Evolutionary conservation across 2,329 filamentous ascomycete species (phyloP).

Genomic region (Sphaerulina populicola): DNA sequence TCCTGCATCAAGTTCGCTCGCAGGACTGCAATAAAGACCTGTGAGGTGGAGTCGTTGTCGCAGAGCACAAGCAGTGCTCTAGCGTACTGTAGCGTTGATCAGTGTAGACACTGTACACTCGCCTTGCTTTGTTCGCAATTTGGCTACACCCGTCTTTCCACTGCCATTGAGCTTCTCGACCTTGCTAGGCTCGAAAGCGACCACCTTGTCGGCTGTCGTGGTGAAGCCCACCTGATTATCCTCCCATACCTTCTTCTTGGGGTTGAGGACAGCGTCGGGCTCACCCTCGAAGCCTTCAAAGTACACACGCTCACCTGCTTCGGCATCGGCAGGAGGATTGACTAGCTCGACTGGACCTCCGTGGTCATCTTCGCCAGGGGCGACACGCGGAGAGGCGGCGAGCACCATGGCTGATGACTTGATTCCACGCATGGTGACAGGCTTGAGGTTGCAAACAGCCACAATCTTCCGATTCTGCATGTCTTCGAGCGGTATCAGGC

Average conservation of each 20-base stretch:
- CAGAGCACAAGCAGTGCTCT: constrained; percentile 27
- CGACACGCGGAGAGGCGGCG: constrained; percentile 75
- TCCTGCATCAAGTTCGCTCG: no score
- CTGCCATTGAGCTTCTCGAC: constrained; percentile 67
- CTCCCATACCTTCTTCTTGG: constrained; percentile 99
- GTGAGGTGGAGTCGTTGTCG: background rate
- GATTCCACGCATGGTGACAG: constrained; percentile 94
- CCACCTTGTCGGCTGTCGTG: constrained; percentile 70
- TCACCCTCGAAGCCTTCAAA: constrained; percentile 94
- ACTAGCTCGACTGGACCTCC: constrained; percentile 89
- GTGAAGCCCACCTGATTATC: constrained; percentile 92
- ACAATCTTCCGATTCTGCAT: constrained; percentile 97
- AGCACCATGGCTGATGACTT: constrained; percentile 83
- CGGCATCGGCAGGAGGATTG: constrained; percentile 64
- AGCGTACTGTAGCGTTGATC: constrained; percentile 74
- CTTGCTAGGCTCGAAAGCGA: constrained; percentile 71
- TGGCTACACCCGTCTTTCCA: constrained; percentile 47
- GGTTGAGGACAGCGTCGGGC: constrained; percentile 88
- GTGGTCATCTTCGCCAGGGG: constrained; percentile 77
- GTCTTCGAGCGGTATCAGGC: constrained; percentile 81
- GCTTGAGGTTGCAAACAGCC: constrained; percentile 95
- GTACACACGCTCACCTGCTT: constrained; percentile 78
- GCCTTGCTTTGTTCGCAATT: constrained; percentile 69
- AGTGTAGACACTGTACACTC: constrained; percentile 76
- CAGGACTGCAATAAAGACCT: background rate